Conservation (phyloP, 345 rosid species). For the Aquilaria sinensis region DNA sequence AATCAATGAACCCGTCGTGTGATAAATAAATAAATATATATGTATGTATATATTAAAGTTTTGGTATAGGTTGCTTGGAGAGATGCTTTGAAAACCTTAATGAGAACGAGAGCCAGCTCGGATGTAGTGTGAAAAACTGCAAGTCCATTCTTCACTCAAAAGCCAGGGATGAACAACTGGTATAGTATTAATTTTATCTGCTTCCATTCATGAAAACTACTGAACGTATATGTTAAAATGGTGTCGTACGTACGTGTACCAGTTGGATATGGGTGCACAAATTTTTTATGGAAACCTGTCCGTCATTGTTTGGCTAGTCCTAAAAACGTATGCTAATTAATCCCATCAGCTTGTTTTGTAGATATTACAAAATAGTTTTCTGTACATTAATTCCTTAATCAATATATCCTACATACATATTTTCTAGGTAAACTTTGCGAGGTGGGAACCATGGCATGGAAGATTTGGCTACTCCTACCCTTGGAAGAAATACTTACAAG, state of each 20-base stretch:
- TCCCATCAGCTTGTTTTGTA: no score
- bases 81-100: constrained; percentile 25
- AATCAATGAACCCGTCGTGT: no score
- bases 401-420: neutral
- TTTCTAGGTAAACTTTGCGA: constrained; percentile 67
- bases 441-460: constrained; percentile 98
- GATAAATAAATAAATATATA: neutral
- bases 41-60: neutral
- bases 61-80: constrained; percentile 35
- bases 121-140: constrained; percentile 26
- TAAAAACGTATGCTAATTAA: no score
- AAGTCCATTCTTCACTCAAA: constrained; percentile 42
- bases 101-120: constrained; percentile 25
- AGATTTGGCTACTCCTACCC: constrained; percentile 71
- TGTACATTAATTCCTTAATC: neutral
- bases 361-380: no score
- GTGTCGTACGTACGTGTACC: no score
- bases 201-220: neutral
- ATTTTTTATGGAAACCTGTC: no score
- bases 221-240: neutral
- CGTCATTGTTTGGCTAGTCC: no score
- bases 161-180: constrained; percentile 61
- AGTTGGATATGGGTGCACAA: no score
- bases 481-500: constrained; percentile 58
- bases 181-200: constrained; percentile 11